Base-by-base conservation (phyloP, 163 green algal species). In the Scenedesmus sp. region DNA sequence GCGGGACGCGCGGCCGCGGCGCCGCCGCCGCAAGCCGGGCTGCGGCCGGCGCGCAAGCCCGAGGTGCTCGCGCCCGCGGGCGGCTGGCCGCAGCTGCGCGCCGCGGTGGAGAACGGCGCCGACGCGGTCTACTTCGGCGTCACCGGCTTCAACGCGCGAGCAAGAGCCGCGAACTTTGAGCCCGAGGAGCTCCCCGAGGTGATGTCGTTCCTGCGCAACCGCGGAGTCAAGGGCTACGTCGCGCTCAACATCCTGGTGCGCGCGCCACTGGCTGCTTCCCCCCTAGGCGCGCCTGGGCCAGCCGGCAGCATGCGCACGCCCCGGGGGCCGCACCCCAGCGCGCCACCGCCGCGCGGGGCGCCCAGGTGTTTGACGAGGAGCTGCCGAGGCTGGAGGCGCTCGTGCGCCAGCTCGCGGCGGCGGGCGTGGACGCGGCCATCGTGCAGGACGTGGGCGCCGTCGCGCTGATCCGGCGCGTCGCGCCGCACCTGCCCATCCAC, bases 61-160 rank as follows among this genome's bases (percentile, higher is more conserved):
- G 87, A 97, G 70, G 85, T 97, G 20, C 75, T 97, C 14, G 82
- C 93, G 0, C 93, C 93, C 9, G 90, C 85, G 42, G 93, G 93
- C 36, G 93, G 92, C 15, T 96, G 92, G 91, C 86, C 89, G 13
- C 93, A 97, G 79, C 77, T 97, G 47, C 63, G 78, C 11, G 90
- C 93, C 3, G 93, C 92, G 1, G 87, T 93, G 29, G 87, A 95
- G 79, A 95, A 92, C 73, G 93, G 93, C 9, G 92, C 92, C 9
- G 90, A 96, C 73, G 87, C 89, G 0, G 92, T 96, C 22, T 97
- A 97, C 81, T 95, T 96, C 78, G 91, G 92, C 1, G 74, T 94
- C 1, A 78, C 86, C 13, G 84, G 81, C 33, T 92, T 96, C 84
- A 95, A 94, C 58, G 93, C 93, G 0, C 82, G 93, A 0, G 92